Conservation (phyloP, 2,329 filamentous ascomycete species). For the Massarina eburnea region DNA sequence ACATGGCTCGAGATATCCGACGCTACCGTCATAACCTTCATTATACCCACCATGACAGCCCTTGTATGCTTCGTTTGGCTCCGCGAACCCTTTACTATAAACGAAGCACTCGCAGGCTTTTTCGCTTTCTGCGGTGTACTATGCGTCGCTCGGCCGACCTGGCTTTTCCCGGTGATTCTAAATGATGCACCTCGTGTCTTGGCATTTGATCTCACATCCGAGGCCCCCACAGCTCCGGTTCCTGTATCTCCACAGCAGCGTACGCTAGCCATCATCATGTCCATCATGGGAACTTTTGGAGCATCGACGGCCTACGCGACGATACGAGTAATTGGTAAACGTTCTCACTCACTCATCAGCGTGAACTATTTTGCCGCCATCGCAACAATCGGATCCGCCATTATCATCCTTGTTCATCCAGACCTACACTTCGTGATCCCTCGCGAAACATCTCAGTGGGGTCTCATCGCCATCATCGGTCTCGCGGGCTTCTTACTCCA, state of each 20-base stretch:
- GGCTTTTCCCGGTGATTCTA: slow-evolving; percentile 47
- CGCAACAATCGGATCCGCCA: slow-evolving; percentile 64
- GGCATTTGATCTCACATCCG: slow-evolving; percentile 1
- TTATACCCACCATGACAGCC: slow-evolving; percentile 74
- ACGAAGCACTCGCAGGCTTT: slow-evolving; percentile 73
- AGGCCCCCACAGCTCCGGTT: slow-evolving; percentile 5
- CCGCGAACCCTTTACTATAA: slow-evolving; percentile 72
- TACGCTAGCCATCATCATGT: slow-evolving; percentile 66
- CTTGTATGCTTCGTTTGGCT: slow-evolving; percentile 75
- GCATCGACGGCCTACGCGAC: slow-evolving; percentile 70
- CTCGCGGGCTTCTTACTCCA: slow-evolving; percentile 77
- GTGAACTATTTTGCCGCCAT: slow-evolving; percentile 78
- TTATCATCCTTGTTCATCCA: slow-evolving; percentile 59
- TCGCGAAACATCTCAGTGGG: slow-evolving; percentile 59
- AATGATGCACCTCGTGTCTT: slow-evolving; percentile 4
- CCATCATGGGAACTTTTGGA: slow-evolving; percentile 73
- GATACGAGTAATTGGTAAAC: slow-evolving; percentile 75
- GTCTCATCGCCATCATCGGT: slow-evolving; percentile 67
- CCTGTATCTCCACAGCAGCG: slow-evolving; percentile 61
- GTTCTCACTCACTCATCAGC: slow-evolving; percentile 75
- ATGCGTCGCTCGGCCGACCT: slow-evolving; percentile 72
- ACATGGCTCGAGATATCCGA: slow-evolving; percentile 81
- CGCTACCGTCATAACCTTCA: slow-evolving; percentile 83
- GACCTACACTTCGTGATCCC: slow-evolving; percentile 59
- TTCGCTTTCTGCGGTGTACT: slow-evolving; percentile 76